Evolutionary conservation across 495 filamentous ascomycete genomes (phyloP), one percentile per base, ranked within the genome.

Genomic region (Cladorrhinum samala): DNA sequence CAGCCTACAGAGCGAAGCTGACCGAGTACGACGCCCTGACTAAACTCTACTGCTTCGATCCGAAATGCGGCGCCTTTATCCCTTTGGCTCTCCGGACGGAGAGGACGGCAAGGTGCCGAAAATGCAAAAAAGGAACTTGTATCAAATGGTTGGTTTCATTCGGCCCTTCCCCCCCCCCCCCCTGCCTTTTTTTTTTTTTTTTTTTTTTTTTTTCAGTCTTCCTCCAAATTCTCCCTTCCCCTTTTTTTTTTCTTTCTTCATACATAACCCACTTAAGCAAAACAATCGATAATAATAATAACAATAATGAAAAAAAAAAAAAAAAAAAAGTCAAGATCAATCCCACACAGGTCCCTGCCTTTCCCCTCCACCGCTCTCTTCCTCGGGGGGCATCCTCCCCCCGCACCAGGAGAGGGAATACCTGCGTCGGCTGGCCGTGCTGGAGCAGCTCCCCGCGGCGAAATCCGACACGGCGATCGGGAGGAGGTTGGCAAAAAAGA

Each of bases 41-140:
- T 19, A 53, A 52, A 30, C n/a, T 60, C n/a, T 63, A 63, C 43
- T 63, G 61, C 53, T 49, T 19, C 11, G 41, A 58, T 25, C 33
- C 44, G 2, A 17, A 38, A 13, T 63, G 61, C 36, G 39, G 54
- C 24, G 40, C 51, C 18, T 63, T 63, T 17, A 63, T 63, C 43
- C 61, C 61, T 7, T 11, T 3, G 0, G 46, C 40, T 1, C 45
- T 63, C 13, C 16, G 18, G 7, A 23, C 53, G 23, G 21, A 42
- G 21, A 16, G 37, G 8, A n/a, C 23, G 33, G 61, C 43, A 17
- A 44, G 25, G 24, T 62, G 60, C 20, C 50, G 53, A 9, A 36
- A 39, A 37, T 62, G 60, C 23, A 6, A 41, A 2, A 23, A 23
- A 16, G 50, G 51, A 36, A 58, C 56, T 2, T 60, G 61, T 20